Evolutionary conservation across 2,329 filamentous ascomycete species (phyloP).

Genomic region (Penicillium rolfsii): DNA sequence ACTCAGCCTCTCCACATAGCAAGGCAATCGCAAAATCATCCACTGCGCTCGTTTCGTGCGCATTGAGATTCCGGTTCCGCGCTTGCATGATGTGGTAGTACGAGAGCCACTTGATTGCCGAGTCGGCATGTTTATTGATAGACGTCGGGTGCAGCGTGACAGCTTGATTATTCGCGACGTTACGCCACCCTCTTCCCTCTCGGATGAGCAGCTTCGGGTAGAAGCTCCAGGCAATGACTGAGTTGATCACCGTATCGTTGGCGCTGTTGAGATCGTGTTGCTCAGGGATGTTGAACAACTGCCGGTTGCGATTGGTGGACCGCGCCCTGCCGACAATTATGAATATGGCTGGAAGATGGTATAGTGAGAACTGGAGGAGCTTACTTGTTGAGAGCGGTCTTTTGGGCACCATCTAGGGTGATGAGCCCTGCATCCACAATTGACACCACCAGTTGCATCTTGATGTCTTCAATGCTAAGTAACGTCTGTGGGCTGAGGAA

Average conservation of each 20-base stretch:
- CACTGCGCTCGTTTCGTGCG: constrained; percentile 81
- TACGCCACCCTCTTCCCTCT: constrained; percentile 85
- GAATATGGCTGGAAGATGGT: neutral
- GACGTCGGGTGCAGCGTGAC: constrained; percentile 86
- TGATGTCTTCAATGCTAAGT: constrained; percentile 91
- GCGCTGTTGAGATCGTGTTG: constrained; percentile 74
- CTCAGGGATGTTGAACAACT: constrained; percentile 82
- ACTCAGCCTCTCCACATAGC: constrained; percentile 85
- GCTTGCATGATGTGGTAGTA: constrained; percentile 99
- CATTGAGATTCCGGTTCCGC: constrained; percentile 77
- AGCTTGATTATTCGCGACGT: constrained; percentile 88
- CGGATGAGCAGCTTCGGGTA: constrained; percentile 89
- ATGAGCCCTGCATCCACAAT: constrained; percentile 86
- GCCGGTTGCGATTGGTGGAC: constrained; percentile 66
- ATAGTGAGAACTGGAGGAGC: neutral
- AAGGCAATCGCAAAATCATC: constrained; percentile 82
- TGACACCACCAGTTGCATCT: constrained; percentile 83
- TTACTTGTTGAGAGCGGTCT: constrained; percentile 67
- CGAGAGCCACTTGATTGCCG: constrained; percentile 73
- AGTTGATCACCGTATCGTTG: constrained; percentile 76
- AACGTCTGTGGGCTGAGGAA: constrained; percentile 89
- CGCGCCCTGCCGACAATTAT: constrained; percentile 52
- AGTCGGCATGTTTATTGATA: constrained; percentile 72
- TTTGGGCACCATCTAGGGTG: constrained; percentile 72
- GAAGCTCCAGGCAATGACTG: constrained; percentile 90